Conservation (phyloP, 306 rosid genomes). For the Nissolia schottii region DNA sequence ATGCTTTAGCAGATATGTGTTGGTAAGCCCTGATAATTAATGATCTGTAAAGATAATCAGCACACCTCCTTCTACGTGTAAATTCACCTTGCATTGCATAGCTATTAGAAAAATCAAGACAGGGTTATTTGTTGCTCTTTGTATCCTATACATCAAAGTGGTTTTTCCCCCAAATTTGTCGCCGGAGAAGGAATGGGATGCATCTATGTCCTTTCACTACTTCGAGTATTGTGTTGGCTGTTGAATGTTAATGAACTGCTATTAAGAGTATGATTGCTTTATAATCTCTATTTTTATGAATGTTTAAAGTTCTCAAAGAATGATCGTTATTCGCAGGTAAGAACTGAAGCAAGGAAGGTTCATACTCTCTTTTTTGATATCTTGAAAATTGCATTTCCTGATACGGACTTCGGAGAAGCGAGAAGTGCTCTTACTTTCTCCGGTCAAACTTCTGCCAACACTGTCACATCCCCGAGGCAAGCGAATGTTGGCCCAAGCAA, state of each 20-base stretch:
- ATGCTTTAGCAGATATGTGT: too few species aligned
- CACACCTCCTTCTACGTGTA: too few species aligned
- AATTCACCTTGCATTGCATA: too few species aligned
- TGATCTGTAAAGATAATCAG: too few species aligned
- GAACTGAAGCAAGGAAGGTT: conserved; percentile 81
- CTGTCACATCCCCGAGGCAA: conserved; percentile 50
- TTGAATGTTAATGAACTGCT: background rate
- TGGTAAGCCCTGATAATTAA: too few species aligned
- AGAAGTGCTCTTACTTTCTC: conserved; percentile 64
- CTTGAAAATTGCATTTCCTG: conserved; percentile 75
- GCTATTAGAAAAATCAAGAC: too few species aligned
- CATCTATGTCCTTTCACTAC: background rate
- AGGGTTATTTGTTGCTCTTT: too few species aligned
- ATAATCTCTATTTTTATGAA: background rate
- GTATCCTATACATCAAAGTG: too few species aligned
- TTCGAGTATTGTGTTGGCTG: background rate
- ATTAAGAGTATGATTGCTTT: conserved; percentile 1
- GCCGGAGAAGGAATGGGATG: background rate
- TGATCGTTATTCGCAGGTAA: conserved; percentile 52
- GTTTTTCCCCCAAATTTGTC: background rate
- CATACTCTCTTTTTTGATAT: conserved; percentile 87
- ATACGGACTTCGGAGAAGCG: conserved; percentile 74
- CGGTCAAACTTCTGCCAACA: conserved; percentile 30
- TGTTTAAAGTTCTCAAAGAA: conserved; percentile 1
- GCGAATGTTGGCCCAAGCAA: conserved; percentile 47